A percentile compares a stretch with the other conserved stretches of the same genome.
Conservation (phyloP, 139 green algal genomes). For the Spirogloea muscicola region DNA sequence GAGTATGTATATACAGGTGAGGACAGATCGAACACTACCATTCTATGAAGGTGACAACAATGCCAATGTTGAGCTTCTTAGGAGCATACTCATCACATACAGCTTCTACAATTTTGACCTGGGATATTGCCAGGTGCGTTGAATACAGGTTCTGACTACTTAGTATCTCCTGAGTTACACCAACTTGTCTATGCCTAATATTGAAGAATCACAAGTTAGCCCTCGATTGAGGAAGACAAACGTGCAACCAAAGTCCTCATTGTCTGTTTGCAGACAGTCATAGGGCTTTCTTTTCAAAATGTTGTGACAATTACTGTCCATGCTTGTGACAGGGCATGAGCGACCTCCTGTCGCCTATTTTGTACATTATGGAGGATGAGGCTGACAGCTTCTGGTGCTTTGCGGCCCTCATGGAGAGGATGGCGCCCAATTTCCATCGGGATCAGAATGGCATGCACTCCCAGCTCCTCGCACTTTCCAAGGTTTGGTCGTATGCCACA, state of each 20-base stretch:
- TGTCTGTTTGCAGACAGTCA: background rate
- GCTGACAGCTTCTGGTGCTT: conserved; percentile 73
- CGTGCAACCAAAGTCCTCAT: background rate
- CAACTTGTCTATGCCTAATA: background rate
- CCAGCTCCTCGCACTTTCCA: conserved; percentile 70
- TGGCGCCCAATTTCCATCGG: conserved; percentile 70
- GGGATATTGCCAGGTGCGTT: conserved; percentile 74
- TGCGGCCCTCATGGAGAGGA: conserved; percentile 73
- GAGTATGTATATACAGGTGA: conserved; percentile 21
- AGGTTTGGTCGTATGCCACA: too few species aligned
- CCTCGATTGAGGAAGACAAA: background rate
- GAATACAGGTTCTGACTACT: conserved; percentile 18
- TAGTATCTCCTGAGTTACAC: background rate
- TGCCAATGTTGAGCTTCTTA: conserved; percentile 46
- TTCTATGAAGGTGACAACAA: conserved; percentile 52
- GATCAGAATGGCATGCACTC: conserved; percentile 75
- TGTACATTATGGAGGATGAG: conserved; percentile 61
- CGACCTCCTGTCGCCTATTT: conserved; percentile 71
- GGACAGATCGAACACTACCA: conserved; percentile 25
- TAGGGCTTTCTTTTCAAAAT: too few species aligned
- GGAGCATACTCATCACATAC: conserved; percentile 69
- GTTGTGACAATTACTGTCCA: too few species aligned
- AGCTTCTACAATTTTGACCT: conserved; percentile 83
- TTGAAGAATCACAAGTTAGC: background rate
- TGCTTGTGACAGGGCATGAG: conserved; percentile 68